A percentile compares a stretch with the other conserved stretches of the same genome.
Conservation (phyloP, 371 early-diverging fungal species). For the Rhizomucor pusillus region DNA sequence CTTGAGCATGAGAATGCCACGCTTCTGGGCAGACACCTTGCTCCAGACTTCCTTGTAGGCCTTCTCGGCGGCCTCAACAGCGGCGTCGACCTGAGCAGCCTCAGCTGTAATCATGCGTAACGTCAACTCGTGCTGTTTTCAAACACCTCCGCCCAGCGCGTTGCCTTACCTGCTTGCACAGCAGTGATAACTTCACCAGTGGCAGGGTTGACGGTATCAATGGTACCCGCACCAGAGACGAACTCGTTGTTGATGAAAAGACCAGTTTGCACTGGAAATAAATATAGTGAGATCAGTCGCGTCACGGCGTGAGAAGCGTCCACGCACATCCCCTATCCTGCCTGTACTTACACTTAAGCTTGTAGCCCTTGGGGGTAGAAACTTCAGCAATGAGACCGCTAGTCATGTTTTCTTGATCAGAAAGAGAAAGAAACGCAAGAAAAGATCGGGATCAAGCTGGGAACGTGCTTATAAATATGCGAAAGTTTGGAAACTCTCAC, state of each 20-base stretch:
- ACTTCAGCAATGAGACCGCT: conserved; percentile 22
- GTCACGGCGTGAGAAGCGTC: too few species aligned
- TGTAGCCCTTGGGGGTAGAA: conserved; percentile 33
- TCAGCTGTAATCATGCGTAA: conserved; percentile 25
- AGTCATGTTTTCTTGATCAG: conserved; percentile 11
- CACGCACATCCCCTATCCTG: not conserved
- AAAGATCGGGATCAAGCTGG: not conserved
- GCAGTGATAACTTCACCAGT: conserved; percentile 38
- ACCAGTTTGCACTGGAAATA: conserved; percentile 45
- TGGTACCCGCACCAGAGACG: conserved; percentile 37
- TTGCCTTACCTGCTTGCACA: conserved; percentile 38
- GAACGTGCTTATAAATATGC: conserved; percentile 6
- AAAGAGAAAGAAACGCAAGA: conserved; percentile 7
- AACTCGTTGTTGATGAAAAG: conserved; percentile 57
- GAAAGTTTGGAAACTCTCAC: too few species aligned
- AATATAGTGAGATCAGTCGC: conserved; percentile 1
- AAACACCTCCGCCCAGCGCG: too few species aligned
- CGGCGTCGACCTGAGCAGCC: conserved; percentile 41
- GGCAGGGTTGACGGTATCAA: conserved; percentile 51
- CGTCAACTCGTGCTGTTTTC: too few species aligned
- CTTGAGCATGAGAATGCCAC: conserved; percentile 45
- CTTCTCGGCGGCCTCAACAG: conserved; percentile 46
- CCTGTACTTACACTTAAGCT: conserved; percentile 33
- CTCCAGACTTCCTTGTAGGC: conserved; percentile 49
- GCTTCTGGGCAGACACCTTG: conserved; percentile 24